phyloP scores from a whole-genome alignment of 768 basidiomycete species.

The Auricularia heimuer region DNA sequence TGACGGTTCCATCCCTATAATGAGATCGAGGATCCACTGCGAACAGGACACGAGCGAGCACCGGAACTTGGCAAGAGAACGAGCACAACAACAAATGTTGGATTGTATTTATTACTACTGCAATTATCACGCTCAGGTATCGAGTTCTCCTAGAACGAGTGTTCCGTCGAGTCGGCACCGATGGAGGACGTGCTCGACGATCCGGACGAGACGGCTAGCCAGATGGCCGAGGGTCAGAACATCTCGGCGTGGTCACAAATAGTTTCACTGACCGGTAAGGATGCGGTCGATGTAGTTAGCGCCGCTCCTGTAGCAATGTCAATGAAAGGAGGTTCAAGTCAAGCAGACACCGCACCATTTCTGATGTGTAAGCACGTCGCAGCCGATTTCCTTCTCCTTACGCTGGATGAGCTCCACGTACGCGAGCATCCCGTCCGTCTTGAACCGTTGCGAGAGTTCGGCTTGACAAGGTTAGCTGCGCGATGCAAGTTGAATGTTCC shows the following conservation, averaged over 20 bases:
- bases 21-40: too few species aligned
- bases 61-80: too few species aligned
- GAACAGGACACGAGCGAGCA: too few species aligned
- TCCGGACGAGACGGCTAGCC: constrained; percentile 60
- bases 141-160: constrained; percentile 45
- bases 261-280: constrained; percentile 38
- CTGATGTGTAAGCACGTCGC: constrained; percentile 88
- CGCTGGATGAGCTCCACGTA: constrained; percentile 83
- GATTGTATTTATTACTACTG: too few species aligned
- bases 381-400: constrained; percentile 81
- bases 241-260: neutral
- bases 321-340: neutral
- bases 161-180: constrained; percentile 85
- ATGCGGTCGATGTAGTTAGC: constrained; percentile 87
- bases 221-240: neutral
- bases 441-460: constrained; percentile 70
- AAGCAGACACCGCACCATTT: constrained; percentile 55
- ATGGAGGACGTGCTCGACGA: constrained; percentile 78
- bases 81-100: too few species aligned
- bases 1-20: too few species aligned
- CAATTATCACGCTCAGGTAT: too few species aligned
- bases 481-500: neutral
- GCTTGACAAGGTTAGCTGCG: constrained; percentile 28
- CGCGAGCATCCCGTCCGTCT: constrained; percentile 85
- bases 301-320: constrained; percentile 54